These are phyloP conservation scores for Rhodomyrtus psidioides DNA, from an alignment of 441 rosid species.

Conservation along the genomic window DNA sequence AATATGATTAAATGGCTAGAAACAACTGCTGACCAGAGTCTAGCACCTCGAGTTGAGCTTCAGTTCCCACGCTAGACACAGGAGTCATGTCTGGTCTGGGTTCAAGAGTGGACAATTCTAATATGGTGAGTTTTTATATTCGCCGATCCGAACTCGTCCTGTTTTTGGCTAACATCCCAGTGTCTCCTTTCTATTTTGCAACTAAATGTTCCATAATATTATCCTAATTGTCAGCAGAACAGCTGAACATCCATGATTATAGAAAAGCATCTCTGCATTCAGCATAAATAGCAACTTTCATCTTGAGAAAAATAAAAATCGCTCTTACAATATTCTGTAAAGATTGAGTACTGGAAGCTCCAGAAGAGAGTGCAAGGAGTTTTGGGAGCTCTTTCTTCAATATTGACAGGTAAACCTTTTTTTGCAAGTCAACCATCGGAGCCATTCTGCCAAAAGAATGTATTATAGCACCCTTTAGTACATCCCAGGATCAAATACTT, in stretches of 20 bases:
- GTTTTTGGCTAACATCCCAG: not conserved
- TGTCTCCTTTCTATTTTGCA: not conserved
- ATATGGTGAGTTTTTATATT: not conserved
- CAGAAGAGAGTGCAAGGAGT: slow-evolving; percentile 66
- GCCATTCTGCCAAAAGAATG: slow-evolving; percentile 49
- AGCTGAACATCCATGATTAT: not conserved
- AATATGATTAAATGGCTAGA: not conserved
- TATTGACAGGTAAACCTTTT: slow-evolving; percentile 70
- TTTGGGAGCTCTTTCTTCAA: slow-evolving; percentile 86
- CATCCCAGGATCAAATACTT: not conserved
- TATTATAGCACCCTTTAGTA: not conserved
- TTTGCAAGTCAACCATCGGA: slow-evolving; percentile 69
- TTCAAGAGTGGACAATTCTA: not conserved
- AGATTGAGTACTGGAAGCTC: slow-evolving; percentile 53
- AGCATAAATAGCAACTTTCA: not conserved
- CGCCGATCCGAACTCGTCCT: not conserved
- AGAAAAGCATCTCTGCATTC: not conserved
- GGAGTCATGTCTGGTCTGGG: not conserved
- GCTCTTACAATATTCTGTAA: slow-evolving; percentile 73
- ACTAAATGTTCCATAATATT: not conserved
- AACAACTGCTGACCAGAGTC: not conserved
- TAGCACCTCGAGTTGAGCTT: not conserved
- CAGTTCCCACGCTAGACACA: not conserved
- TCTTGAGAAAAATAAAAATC: not conserved
- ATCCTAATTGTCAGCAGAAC: not conserved